Conservation (phyloP, 352 stramenopile genomes). For the Phytophthora rubi region DNA sequence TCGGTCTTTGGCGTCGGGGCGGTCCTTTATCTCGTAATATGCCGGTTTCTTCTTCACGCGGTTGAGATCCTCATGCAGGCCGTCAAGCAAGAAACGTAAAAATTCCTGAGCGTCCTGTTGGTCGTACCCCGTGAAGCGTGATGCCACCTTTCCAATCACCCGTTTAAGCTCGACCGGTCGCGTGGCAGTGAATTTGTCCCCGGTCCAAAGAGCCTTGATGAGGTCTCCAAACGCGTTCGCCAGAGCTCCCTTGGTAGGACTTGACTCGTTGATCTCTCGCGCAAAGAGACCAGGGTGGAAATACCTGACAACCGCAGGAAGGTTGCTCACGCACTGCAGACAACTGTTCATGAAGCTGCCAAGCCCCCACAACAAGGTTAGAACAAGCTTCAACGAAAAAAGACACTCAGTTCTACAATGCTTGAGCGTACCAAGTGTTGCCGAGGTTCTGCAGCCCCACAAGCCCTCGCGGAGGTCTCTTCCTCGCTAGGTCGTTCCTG, state of each 20-base stretch:
- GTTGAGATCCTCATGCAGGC: constrained; percentile 89
- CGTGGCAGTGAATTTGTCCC: constrained; percentile 59
- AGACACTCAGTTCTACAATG: not conserved
- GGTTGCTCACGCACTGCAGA: constrained; percentile 83
- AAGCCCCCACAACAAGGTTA: constrained; percentile 2
- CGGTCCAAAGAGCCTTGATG: constrained; percentile 71
- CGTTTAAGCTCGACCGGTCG: constrained; percentile 74
- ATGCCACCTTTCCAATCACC: constrained; percentile 75
- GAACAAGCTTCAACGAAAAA: not conserved
- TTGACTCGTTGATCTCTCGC: constrained; percentile 63
- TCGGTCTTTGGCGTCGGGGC: constrained; percentile 52
- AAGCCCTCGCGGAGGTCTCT: constrained; percentile 48
- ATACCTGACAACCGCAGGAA: constrained; percentile 61
- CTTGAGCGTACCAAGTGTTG: constrained; percentile 69
- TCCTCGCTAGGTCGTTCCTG: constrained; percentile 22
- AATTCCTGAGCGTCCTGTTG: constrained; percentile 93
- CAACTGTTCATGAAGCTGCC: constrained; percentile 89
- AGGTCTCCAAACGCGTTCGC: constrained; percentile 74
- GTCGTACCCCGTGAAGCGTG: constrained; percentile 82
- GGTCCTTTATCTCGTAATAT: constrained; percentile 83
- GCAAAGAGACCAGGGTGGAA: constrained; percentile 52
- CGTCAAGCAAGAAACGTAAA: constrained; percentile 88
- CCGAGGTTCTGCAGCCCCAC: constrained; percentile 80
- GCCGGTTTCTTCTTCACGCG: constrained; percentile 67
- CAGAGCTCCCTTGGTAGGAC: constrained; percentile 66